Evolutionary conservation across 2,329 filamentous ascomycete genomes (phyloP).

Genomic region (Paecilomyces dactylethromorphus): DNA sequence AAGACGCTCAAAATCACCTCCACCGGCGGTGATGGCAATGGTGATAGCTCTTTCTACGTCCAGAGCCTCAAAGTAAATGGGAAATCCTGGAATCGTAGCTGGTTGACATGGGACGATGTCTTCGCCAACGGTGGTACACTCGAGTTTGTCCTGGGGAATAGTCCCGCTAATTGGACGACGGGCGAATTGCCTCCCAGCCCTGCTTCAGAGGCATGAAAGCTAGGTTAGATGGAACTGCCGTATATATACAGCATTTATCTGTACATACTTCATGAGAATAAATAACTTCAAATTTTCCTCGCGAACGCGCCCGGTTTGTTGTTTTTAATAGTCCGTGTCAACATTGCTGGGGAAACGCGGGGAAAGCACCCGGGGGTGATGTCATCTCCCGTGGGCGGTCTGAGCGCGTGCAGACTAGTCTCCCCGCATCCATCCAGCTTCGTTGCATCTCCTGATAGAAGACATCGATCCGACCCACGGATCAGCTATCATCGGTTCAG

Average conservation of each 20-base stretch:
- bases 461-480: neutral
- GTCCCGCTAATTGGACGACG: constrained; percentile 51
- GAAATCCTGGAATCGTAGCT: constrained; percentile 53
- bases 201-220: constrained; percentile 23
- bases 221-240: neutral
- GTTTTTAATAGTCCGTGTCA: too few relatives aligned
- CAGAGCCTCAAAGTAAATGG: constrained; percentile 63
- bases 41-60: constrained; percentile 50
- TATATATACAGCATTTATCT: neutral
- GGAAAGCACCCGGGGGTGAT: neutral
- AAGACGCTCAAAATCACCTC: constrained; percentile 52
- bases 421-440: neutral
- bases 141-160: constrained; percentile 56
- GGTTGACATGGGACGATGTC: constrained; percentile 61
- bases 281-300: neutral
- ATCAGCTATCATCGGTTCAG: neutral
- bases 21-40: constrained; percentile 40
- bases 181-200: constrained; percentile 58
- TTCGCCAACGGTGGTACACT: constrained; percentile 58
- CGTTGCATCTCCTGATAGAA: neutral
- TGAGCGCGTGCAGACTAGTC: neutral
- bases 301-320: too few relatives aligned
- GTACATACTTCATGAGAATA: neutral
- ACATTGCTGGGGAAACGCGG: neutral
- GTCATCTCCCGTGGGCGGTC: neutral